Evolutionary conservation across 176 grass and related monocot genomes (phyloP), one percentile per base, ranked within the genome.

Genomic region (Phoenix dactylifera): DNA sequence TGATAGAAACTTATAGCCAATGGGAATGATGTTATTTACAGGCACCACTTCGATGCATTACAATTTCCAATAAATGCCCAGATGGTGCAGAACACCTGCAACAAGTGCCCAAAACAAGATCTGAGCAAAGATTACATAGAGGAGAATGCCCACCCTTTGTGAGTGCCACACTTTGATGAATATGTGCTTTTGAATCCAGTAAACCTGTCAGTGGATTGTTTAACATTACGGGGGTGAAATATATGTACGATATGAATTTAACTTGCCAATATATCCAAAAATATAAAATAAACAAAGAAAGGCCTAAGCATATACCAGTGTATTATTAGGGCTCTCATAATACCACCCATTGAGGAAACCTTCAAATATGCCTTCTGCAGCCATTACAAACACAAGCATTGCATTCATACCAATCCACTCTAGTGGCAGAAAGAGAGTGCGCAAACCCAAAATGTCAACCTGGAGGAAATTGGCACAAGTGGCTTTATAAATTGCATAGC

Each of bases 371-470:
- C 91, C 91, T 53, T 26, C 91, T 0, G 91, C 91, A 0, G 86
- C 91, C 91, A 96, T 96, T 52, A 96, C 86, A 75, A 89, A 96
- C 26, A 96, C 86, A 2, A 96, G 83, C 91, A 96, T 96, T 1
- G 91, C 91, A 44, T 96, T 96, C 91, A 80, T 90, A 58, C 91
- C 91, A 62, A 87, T 85, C 91, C 91, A 96, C 15, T 76, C 74
- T 58, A 90, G 53, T 7, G 75, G 91, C 1, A 59, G 72, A 12
- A 96, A 96, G 0, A 44, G 6, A 60, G 66, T 79, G 22, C 20
- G 15, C 16, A 85, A 29, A 19, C 74, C 54, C 50, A 96, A 15
- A 50, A 96, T 69, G 54, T 90, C 91, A 4, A 90, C 91, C 91
- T 95, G 25, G 29, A 14, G 6, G 10, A 44, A 12, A 44, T 12